Evolutionary conservation across 768 basidiomycete species (phyloP).

Genomic region (Nidularia pulvinata): DNA sequence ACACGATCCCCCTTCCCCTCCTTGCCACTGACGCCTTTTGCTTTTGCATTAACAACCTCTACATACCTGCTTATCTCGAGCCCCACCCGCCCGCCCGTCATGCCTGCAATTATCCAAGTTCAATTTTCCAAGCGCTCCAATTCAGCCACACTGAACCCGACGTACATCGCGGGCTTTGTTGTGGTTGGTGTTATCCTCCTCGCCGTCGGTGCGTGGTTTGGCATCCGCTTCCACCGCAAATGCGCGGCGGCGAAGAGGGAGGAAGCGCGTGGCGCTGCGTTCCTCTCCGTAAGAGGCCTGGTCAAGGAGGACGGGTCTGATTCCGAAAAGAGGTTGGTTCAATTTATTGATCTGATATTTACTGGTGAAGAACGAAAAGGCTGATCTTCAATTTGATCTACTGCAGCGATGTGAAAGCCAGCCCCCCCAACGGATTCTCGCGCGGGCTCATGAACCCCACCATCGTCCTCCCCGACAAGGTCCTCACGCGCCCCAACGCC

Average conservation of each 20-base stretch:
- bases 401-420: not conserved
- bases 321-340: slow-evolving; percentile 13
- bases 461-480: slow-evolving; percentile 54
- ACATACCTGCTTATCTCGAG: not conserved
- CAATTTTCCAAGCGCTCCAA: slow-evolving; percentile 9
- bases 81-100: not conserved
- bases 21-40: too few relatives aligned
- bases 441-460: slow-evolving; percentile 38
- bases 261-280: slow-evolving; percentile 35
- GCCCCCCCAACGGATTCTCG: slow-evolving; percentile 27
- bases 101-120: slow-evolving; percentile 11
- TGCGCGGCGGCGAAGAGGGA: slow-evolving; percentile 31
- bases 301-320: slow-evolving; percentile 27
- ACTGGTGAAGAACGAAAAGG: not conserved
- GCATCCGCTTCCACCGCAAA: slow-evolving; percentile 37
- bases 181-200: slow-evolving; percentile 39
- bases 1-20: too few relatives aligned
- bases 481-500: slow-evolving; percentile 26
- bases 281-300: slow-evolving; percentile 48
- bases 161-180: slow-evolving; percentile 51
- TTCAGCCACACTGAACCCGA: slow-evolving; percentile 16
- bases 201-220: slow-evolving; percentile 39
- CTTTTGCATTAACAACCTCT: too few relatives aligned
- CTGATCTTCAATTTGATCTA: not conserved
- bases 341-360: not conserved